Conservation (phyloP, 345 rosid genomes). For the Limnanthes douglasii region DNA sequence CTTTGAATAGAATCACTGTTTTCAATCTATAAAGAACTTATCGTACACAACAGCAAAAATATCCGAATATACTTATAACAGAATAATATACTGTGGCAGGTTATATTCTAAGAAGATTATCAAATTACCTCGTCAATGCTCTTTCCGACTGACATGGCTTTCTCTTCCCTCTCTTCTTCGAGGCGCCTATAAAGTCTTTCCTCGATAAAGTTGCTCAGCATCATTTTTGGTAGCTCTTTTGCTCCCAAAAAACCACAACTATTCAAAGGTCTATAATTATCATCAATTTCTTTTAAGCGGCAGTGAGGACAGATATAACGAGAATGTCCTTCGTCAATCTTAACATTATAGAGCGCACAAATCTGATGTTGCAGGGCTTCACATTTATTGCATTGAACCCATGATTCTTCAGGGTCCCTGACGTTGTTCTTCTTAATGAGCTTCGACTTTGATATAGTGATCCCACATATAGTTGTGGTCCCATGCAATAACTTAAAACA, state of each 20-base stretch:
- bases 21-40: no score
- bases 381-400: constrained; percentile 46
- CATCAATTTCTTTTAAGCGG: constrained; percentile 23
- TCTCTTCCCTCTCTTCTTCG: constrained; percentile 27
- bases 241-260: constrained; percentile 21
- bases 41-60: constrained; percentile 2
- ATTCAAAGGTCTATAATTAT: no score
- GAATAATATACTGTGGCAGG: background rate
- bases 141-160: constrained; percentile 23
- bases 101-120: no score
- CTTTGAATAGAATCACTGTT: no score
- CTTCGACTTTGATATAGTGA: constrained; percentile 16
- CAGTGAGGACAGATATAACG: constrained; percentile 38
- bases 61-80: background rate
- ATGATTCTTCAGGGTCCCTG: constrained; percentile 30
- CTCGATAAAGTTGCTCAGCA: constrained; percentile 38
- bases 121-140: constrained; percentile 36
- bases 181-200: constrained; percentile 28
- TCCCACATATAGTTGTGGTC: constrained; percentile 13
- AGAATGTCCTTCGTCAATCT: constrained; percentile 23
- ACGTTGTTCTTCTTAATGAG: constrained; percentile 19
- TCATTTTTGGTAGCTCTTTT: constrained; percentile 37
- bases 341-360: constrained; percentile 42
- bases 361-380: constrained; percentile 47
- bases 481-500: constrained; percentile 16